Base-by-base conservation (phyloP, 345 rosid genomes). In the Eucalyptus microcorys region DNA sequence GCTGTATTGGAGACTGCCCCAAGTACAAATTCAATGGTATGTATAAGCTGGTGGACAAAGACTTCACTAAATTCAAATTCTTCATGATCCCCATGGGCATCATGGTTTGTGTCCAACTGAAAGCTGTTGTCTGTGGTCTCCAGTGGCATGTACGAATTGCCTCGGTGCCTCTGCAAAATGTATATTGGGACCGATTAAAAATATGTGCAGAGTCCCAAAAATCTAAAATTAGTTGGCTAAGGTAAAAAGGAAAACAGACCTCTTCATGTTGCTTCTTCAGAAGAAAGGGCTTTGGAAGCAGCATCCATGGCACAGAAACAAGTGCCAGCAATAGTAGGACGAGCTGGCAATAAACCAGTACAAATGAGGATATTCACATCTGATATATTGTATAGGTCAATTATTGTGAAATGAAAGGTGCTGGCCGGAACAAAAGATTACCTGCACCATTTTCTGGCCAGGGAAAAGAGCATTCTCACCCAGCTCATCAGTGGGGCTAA, bases 1-100 rank as follows among this genome's bases (percentile, higher is more conserved):
- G 99, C 99, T 49, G 99, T 98, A 93, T 98, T 98, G 79, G 99
- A 98, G 88, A 97, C 99, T 79, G 99, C 99, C 89, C 99, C 99
- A 68, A 98, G 99, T 64, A 97, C 99, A 93, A 97, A 98, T 91
- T 98, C 99, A 57, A 98, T 97, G 48, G 99, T 98, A 92, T 98
- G 99, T 85, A 98, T 98, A 88, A 98, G 93, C 91, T 96, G 99
- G 91, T 98, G 97, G 42, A 98, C 99, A 89, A 98, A 98, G 87
- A 98, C 93, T 94, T 98, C 99, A 85, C 99, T 94, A 94, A 98
- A 98, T 90, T 98, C 98, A 86, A 97, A 98, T 89, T 98, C 99
- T 89, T 94, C 99, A 19, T 96, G 97, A 85, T 86, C 87, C 57
- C 89, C 96, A 90, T 95, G 96, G 87, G 97, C 93, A 87, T 93